phyloP scores from a whole-genome alignment of 164 flowering plant species.

The Chimonanthus salicifolius region DNA sequence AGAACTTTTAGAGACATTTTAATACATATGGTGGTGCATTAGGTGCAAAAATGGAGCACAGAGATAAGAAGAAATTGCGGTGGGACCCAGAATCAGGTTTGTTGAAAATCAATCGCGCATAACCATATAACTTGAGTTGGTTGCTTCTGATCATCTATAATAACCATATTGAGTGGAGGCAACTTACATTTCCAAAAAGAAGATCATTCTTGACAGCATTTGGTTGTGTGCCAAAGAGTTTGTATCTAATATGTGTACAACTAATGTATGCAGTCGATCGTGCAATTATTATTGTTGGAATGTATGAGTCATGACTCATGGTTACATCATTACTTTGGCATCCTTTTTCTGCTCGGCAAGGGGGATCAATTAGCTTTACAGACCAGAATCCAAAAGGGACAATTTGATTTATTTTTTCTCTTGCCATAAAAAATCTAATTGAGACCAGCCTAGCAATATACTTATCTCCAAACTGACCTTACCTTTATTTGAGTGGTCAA shows the following conservation, averaged over 20 bases:
- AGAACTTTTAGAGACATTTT: neutral
- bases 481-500: too few relatives aligned
- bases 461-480: too few relatives aligned
- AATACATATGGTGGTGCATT: slow-evolving; percentile 6
- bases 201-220: neutral
- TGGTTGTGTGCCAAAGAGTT: neutral
- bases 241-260: neutral
- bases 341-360: neutral
- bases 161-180: neutral
- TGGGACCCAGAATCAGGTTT: slow-evolving; percentile 47
- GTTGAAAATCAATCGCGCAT: neutral
- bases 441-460: too few relatives aligned
- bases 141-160: neutral
- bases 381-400: neutral
- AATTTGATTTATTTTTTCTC: too few relatives aligned
- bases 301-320: neutral
- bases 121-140: neutral
- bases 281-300: neutral
- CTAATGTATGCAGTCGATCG: neutral
- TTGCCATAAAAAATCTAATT: too few relatives aligned
- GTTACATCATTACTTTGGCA: neutral
- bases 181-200: neutral
- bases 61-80: slow-evolving; percentile 26
- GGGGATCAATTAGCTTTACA: neutral
- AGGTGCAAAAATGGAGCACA: slow-evolving; percentile 25